Conservation (phyloP, 495 filamentous ascomycete genomes). For the Amniculicola lignicola region DNA sequence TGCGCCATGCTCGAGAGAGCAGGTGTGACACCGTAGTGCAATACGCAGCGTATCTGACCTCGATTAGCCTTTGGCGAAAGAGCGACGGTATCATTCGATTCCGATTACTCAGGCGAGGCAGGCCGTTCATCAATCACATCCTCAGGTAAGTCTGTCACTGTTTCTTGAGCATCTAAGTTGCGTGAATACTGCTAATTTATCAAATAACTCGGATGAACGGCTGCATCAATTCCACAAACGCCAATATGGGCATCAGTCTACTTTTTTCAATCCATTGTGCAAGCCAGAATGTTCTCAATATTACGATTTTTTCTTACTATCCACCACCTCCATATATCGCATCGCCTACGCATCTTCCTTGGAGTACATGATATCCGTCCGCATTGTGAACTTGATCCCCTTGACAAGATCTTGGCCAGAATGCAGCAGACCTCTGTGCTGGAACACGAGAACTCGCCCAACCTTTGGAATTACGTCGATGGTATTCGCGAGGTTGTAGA, state of each 20-base stretch:
- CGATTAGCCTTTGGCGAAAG: conserved; percentile 42
- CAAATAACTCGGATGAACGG: no score
- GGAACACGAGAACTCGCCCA: conserved; percentile 73
- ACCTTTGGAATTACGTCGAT: conserved; percentile 66
- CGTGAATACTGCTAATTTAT: conserved; percentile 41
- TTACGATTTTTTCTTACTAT: no score
- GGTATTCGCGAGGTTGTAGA: conserved; percentile 44
- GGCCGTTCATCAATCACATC: conserved; percentile 63
- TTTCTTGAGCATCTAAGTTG: background rate
- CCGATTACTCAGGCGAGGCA: conserved; percentile 92
- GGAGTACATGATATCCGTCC: conserved; percentile 73
- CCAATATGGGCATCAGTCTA: no score
- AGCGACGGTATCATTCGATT: conserved; percentile 86
- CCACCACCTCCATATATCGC: no score
- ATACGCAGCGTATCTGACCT: conserved; percentile 84
- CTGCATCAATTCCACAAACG: no score
- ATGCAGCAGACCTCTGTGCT: conserved; percentile 67
- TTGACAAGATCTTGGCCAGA: conserved; percentile 67
- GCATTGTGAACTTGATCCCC: conserved; percentile 75
- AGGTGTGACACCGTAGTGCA: conserved; percentile 88
- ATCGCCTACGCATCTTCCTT: no score
- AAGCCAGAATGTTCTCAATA: no score
- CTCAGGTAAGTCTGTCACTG: conserved; percentile 55
- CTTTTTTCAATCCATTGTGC: no score
- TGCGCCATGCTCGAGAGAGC: conserved; percentile 27